A percentile compares a stretch with the other conserved stretches of the same genome.
These are phyloP conservation scores for Chlorella sp. DNA, from an alignment of 139 green algal genomes.

Conservation along the genomic window DNA sequence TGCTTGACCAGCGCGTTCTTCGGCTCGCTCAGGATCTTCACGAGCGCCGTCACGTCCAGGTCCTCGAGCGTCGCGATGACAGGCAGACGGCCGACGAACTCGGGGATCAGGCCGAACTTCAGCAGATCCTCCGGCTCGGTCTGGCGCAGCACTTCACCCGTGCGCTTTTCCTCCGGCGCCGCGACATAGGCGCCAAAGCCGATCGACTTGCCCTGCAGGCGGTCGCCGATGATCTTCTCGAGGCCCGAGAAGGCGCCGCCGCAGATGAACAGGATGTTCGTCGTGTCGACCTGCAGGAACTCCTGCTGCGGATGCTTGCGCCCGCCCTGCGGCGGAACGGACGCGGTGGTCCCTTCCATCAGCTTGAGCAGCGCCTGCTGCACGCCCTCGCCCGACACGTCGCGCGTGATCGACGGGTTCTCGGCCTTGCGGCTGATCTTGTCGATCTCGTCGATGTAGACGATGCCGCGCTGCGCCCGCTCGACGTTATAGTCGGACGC, in stretches of 20 bases:
- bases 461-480: slow-evolving; percentile 88
- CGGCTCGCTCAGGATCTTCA: slow-evolving; percentile 86
- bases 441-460: slow-evolving; percentile 98
- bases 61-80: slow-evolving; percentile 83
- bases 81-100: slow-evolving; percentile 97
- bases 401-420: slow-evolving; percentile 86
- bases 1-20: slow-evolving; percentile 88
- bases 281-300: slow-evolving; percentile 87
- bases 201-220: too few relatives aligned
- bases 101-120: slow-evolving; percentile 95
- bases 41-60: slow-evolving; percentile 85
- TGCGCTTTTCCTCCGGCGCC: slow-evolving; percentile 35
- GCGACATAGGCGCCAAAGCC: too few relatives aligned
- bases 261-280: slow-evolving; percentile 97
- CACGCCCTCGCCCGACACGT: slow-evolving; percentile 98
- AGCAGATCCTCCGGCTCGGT: slow-evolving; percentile 92
- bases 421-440: slow-evolving; percentile 86
- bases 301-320: slow-evolving; percentile 49
- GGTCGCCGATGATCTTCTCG: too few relatives aligned
- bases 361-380: slow-evolving; percentile 93
- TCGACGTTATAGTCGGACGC: slow-evolving; percentile 75
- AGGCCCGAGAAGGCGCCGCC: slow-evolving; percentile 96
- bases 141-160: too few relatives aligned
- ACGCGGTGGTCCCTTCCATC: slow-evolving; percentile 94
- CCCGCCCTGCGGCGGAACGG: slow-evolving; percentile 96